Percentiles rank a stretch among this genome's conserved stretches.
phyloP scores from a whole-genome alignment of 805 yeast genomes.

The Ogataea wickerhamii region DNA sequence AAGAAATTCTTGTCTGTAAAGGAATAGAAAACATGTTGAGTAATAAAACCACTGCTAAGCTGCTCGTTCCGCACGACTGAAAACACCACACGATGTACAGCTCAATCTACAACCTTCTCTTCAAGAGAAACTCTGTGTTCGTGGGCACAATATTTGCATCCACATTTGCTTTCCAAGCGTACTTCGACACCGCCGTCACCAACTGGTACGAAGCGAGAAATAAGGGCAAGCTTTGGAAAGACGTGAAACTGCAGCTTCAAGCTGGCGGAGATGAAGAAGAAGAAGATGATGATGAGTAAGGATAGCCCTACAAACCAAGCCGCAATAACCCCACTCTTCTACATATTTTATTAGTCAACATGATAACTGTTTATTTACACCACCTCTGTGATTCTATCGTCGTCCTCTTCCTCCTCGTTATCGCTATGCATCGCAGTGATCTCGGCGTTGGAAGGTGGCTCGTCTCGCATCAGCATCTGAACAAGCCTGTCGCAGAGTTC shows the following conservation, averaged over 20 bases:
- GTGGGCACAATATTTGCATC: constrained; percentile 80
- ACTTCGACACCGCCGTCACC: constrained; percentile 65
- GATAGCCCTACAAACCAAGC: too few species aligned
- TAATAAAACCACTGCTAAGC: too few species aligned
- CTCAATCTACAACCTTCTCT: constrained; percentile 57
- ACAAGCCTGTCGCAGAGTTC: constrained; percentile 83
- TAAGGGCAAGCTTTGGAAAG: constrained; percentile 84
- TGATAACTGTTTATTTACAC: too few species aligned
- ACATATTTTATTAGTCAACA: too few species aligned
- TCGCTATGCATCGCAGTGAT: constrained; percentile 45
- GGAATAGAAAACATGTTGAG: not conserved
- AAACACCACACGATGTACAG: constrained; percentile 34
- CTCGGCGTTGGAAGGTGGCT: constrained; percentile 45
- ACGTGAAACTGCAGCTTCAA: constrained; percentile 57
- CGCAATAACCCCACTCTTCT: constrained; percentile 4
- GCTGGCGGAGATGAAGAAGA: constrained; percentile 56
- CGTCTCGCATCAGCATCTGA: constrained; percentile 91
- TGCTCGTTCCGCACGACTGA: too few species aligned
- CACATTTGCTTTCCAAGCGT: constrained; percentile 82
- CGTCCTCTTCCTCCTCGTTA: constrained; percentile 48
- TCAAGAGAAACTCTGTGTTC: constrained; percentile 88
- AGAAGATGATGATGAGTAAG: constrained; percentile 54
- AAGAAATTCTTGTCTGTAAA: not conserved
- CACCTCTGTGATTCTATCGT: constrained; percentile 51
- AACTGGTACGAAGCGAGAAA: constrained; percentile 73